Conservation (phyloP, 2,329 filamentous ascomycete species). For the Fusarium annulatum region DNA sequence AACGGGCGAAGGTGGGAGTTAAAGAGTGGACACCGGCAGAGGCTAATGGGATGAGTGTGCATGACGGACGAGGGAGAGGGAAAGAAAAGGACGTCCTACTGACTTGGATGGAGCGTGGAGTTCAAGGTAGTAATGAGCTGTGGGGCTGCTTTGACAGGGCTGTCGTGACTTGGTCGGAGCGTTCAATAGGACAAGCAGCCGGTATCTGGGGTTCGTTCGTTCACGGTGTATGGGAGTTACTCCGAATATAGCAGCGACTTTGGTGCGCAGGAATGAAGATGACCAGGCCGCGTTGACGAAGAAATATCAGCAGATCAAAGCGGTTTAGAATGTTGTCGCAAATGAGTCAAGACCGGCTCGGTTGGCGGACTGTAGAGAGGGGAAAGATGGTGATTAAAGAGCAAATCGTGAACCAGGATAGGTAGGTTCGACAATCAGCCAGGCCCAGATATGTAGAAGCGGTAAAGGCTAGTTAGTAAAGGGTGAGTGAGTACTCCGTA, state of each 20-base stretch:
- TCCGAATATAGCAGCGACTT: conserved; percentile 37
- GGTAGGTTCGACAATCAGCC: conserved; percentile 24
- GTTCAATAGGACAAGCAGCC: conserved; percentile 40
- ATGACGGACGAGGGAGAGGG: conserved; percentile 40
- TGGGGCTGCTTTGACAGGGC: conserved; percentile 45
- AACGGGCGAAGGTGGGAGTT: conserved; percentile 39
- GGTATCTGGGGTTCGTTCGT: conserved; percentile 39
- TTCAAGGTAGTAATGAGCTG: conserved; percentile 40
- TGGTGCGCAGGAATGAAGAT: conserved; percentile 27
- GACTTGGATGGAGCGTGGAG: conserved; percentile 42
- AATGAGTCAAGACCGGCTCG: conserved; percentile 1
- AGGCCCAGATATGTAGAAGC: conserved; percentile 24
- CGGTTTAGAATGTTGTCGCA: conserved; percentile 2
- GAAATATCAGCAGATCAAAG: conserved; percentile 1
- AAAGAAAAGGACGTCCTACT: conserved; percentile 36
- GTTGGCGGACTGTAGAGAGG: conserved; percentile 2
- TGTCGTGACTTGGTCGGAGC: conserved; percentile 41
- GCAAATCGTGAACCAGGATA: conserved; percentile 27
- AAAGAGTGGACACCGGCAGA: conserved; percentile 39
- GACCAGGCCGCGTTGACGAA: conserved; percentile 30
- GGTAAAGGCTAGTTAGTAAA: conserved; percentile 20
- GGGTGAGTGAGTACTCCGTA: background rate
- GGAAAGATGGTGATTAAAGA: conserved; percentile 18
- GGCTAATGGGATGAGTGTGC: conserved; percentile 41
- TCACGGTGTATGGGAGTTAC: conserved; percentile 28